These are phyloP conservation scores for Cokeromyces recurvatus DNA, from an alignment of 371 early-diverging fungal species.

Conservation along the genomic window DNA sequence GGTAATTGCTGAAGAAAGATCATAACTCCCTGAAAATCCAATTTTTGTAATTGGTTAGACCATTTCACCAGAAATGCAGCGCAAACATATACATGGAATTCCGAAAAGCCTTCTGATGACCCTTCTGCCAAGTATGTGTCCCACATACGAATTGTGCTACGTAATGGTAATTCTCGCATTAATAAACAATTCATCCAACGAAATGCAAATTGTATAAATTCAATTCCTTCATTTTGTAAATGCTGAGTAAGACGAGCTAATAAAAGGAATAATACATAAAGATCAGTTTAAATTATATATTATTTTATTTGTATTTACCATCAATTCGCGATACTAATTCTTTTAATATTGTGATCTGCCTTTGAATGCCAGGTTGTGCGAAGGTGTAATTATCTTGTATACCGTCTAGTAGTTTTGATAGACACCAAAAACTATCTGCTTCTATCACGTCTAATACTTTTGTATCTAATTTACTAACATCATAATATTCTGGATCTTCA, in stretches of 20 bases:
- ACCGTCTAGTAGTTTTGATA: conserved; percentile 91
- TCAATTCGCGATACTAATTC: conserved; percentile 92
- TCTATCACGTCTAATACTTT: conserved; percentile 73
- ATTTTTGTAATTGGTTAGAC: conserved; percentile 74
- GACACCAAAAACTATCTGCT: conserved; percentile 95
- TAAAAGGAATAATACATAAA: too few species aligned
- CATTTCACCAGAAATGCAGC: conserved; percentile 95
- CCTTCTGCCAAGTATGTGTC: conserved; percentile 95
- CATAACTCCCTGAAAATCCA: conserved; percentile 95
- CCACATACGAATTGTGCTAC: conserved; percentile 94
- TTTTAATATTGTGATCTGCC: conserved; percentile 82
- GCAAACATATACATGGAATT: conserved; percentile 96
- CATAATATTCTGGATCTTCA: conserved; percentile 67
- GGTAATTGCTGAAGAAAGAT: conserved; percentile 91
- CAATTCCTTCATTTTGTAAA: conserved; percentile 82
- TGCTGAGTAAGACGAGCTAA: conserved; percentile 76
- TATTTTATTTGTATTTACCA: conserved; percentile 54
- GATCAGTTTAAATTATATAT: too few species aligned
- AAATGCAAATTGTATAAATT: conserved; percentile 98
- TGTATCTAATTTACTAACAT: conserved; percentile 54
- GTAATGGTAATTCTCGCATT: conserved; percentile 91
- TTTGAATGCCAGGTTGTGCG: conserved; percentile 94
- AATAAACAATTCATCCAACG: conserved; percentile 99
- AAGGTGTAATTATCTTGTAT: conserved; percentile 98
- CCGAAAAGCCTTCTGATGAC: conserved; percentile 83